Evolutionary conservation across 1,284 basidiomycete species (phyloP).

Genomic region (Microbotryum saponariae): DNA sequence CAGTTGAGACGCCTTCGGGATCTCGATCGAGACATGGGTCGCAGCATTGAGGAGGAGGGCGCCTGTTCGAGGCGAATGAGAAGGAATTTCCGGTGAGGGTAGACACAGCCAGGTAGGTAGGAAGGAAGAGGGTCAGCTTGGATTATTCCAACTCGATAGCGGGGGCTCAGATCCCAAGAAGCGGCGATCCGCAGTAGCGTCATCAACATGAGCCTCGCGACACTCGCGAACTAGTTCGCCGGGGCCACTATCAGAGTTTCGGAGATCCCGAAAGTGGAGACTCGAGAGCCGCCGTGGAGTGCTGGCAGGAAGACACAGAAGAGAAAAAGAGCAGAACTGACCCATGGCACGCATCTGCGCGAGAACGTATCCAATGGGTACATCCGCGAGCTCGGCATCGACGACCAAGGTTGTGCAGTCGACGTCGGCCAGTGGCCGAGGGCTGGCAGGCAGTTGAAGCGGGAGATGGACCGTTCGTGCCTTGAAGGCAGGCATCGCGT

Average conservation of each 20-base stretch:
- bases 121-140: too few relatives aligned
- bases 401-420: slow-evolving; percentile 3
- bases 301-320: too few relatives aligned
- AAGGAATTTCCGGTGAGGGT: too few relatives aligned
- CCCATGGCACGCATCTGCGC: slow-evolving; percentile 14
- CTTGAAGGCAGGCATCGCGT: slow-evolving; percentile 5
- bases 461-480: slow-evolving; percentile 18
- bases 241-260: background rate
- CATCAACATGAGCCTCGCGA: background rate
- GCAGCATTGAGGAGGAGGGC: slow-evolving; percentile 6
- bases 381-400: slow-evolving; percentile 15
- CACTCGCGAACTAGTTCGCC: background rate
- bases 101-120: too few relatives aligned
- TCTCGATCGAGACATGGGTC: slow-evolving; percentile 8
- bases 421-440: slow-evolving; percentile 3
- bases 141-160: too few relatives aligned
- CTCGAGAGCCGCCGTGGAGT: too few relatives aligned
- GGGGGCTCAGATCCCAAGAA: too few relatives aligned
- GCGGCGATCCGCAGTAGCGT: background rate
- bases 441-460: slow-evolving; percentile 9
- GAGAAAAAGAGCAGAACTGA: background rate
- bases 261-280: too few relatives aligned
- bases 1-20: slow-evolving; percentile 4
- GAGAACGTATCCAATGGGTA: slow-evolving; percentile 18
- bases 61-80: background rate